Base-by-base conservation (phyloP, 208 protist species). In the Trypanosoma cruzi region DNA sequence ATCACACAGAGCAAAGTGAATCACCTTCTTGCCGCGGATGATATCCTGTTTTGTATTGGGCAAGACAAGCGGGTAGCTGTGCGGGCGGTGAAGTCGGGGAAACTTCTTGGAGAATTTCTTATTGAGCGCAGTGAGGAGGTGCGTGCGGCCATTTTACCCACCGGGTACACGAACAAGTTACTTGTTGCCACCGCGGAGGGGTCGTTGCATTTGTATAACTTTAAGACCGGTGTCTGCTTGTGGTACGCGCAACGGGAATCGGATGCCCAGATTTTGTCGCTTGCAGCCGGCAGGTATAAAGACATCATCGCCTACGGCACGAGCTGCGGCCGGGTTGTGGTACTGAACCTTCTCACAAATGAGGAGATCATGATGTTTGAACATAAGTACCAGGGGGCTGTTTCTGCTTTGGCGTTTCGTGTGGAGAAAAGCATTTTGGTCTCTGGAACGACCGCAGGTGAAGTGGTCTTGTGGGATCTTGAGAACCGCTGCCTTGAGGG, bases 241-340 rank as follows among this genome's bases (percentile, higher is more conserved):
- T 94, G 86, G 85, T 79, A 88, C 71, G 58, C 67, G 4, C 16
- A 44, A 31, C 71, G 64, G 28, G 75, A 77, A 49, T 32, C 44
- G 0, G 50, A 50, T 20, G 69, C 63, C 6, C 70, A 83, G 34
- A 85, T 96, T 50, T 73, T 82, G 4, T 73, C 84, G 1, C 65
- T 96, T 14, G 74, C 84, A 18, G 82, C 77, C 64, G 93, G 88
- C 61, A 62, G 31, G 10, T 93, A 91, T 74, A 94, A 89, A 79
- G 87, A 96, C 68, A 89, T 94, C 69, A 61, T 97, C 42, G 90
- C 85, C 26, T 91, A 92, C 68, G 93, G 93, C 62, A 93, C 89
- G 48, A 84, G 77, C 16, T 50, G 73, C 26, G 93, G 93, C 13
- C 73, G 69, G 22, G 89, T 95, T 2, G 79, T 92, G 22, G 75